These are phyloP conservation scores for Tricholoma matsutake DNA, from an alignment of 768 basidiomycete genomes.

Conservation along the genomic window DNA sequence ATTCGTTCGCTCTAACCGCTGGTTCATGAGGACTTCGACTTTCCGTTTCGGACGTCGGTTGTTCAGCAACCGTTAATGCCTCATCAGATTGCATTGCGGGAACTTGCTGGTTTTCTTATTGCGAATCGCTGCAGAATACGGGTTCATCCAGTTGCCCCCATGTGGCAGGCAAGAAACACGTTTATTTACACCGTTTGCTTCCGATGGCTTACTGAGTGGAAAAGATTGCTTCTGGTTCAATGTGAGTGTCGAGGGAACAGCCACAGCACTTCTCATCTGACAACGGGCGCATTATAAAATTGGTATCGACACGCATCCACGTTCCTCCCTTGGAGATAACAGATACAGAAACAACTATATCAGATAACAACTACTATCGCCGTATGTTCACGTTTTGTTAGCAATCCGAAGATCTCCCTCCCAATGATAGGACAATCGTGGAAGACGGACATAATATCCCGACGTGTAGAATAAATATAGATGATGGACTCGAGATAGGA, in stretches of 20 bases:
- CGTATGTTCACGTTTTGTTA: background rate
- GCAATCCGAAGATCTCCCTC: background rate
- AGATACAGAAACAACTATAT: no score
- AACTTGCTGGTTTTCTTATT: background rate
- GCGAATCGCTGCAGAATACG: background rate
- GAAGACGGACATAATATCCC: background rate
- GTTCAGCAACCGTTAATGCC: background rate
- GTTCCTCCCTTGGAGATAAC: background rate
- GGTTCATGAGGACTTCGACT: no score
- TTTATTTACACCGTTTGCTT: background rate
- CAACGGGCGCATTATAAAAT: background rate
- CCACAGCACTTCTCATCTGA: background rate
- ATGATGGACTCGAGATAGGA: background rate
- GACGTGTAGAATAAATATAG: background rate
- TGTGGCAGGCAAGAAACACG: background rate
- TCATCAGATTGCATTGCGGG: background rate
- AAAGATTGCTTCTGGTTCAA: background rate
- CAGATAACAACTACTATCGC: background rate
- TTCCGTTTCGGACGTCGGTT: background rate
- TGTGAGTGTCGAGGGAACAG: background rate
- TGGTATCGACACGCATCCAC: background rate
- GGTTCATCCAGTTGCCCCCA: background rate
- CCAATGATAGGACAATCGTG: background rate
- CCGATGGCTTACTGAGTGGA: background rate
- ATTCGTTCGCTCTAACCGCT: background rate